Conservation (phyloP, 495 filamentous ascomycete genomes). For the Penicillium maclennaniae region DNA sequence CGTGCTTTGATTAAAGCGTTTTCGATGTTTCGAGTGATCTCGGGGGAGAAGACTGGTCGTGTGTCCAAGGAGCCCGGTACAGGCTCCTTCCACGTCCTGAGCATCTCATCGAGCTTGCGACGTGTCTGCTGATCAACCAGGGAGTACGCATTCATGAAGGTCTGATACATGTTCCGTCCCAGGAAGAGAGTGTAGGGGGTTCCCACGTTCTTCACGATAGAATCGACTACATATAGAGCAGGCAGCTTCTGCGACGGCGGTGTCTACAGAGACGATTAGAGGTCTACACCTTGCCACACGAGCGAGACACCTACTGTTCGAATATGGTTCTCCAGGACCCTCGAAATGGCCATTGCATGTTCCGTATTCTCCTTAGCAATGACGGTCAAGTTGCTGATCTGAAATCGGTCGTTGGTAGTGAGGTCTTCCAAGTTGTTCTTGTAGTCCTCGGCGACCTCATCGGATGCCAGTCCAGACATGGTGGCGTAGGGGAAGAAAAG, state of each 20-base stretch:
- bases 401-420: constrained; percentile 78
- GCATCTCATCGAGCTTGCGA: constrained; percentile 90
- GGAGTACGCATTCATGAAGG: constrained; percentile 93
- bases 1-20: constrained; percentile 86
- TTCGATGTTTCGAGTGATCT: constrained; percentile 84
- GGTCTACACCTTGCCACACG: constrained; percentile 12
- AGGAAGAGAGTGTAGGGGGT: constrained; percentile 95
- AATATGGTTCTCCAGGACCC: constrained; percentile 87
- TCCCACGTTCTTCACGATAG: constrained; percentile 96
- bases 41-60: constrained; percentile 81
- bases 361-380: constrained; percentile 96
- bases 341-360: constrained; percentile 86
- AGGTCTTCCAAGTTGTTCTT: constrained; percentile 88
- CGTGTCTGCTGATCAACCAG: constrained; percentile 78
- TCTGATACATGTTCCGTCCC: constrained; percentile 83
- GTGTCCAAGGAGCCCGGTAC: constrained; percentile 86
- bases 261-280: constrained; percentile 58
- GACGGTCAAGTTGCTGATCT: constrained; percentile 92
- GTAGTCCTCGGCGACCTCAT: constrained; percentile 93
- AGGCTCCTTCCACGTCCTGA: constrained; percentile 97
- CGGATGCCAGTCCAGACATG: constrained; percentile 74
- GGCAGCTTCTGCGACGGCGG: constrained; percentile 83
- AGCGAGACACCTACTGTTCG: constrained; percentile 66
- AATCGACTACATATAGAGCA: constrained; percentile 96
- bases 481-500: constrained; percentile 30